Evolutionary conservation across 2,329 filamentous ascomycete species (phyloP).

Genomic region (Aspergillus amoenus): DNA sequence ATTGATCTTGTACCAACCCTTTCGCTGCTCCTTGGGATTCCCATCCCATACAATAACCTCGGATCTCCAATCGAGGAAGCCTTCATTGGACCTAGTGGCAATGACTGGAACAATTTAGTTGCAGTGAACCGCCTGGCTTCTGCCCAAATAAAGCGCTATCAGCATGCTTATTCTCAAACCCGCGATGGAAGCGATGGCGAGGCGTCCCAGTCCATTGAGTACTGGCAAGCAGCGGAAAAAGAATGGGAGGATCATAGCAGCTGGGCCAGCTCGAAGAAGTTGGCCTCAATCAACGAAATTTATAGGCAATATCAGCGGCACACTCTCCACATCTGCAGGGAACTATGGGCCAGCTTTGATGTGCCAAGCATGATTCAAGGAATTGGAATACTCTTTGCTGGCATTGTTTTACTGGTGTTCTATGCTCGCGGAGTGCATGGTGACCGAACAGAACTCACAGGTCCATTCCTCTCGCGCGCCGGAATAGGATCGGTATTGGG

Average conservation of each 20-base stretch:
- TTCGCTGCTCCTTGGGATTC: slow-evolving; percentile 81
- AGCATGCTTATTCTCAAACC: slow-evolving; percentile 74
- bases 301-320: slow-evolving; percentile 74
- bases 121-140: slow-evolving; percentile 73
- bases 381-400: slow-evolving; percentile 66
- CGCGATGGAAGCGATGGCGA: slow-evolving; percentile 65
- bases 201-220: slow-evolving; percentile 54
- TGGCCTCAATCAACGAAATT: slow-evolving; percentile 51
- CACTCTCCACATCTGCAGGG: slow-evolving; percentile 76
- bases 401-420: slow-evolving; percentile 67
- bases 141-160: slow-evolving; percentile 86
- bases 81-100: slow-evolving; percentile 70
- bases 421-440: slow-evolving; percentile 64
- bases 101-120: slow-evolving; percentile 74
- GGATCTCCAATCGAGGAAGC: slow-evolving; percentile 92
- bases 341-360: slow-evolving; percentile 90
- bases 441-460: slow-evolving; percentile 55
- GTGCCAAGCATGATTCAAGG: slow-evolving; percentile 81
- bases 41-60: slow-evolving; percentile 94
- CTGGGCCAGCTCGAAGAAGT: slow-evolving; percentile 36
- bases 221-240: slow-evolving; percentile 62
- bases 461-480: slow-evolving; percentile 53
- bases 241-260: slow-evolving; percentile 48
- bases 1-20: slow-evolving; percentile 95
- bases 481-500: slow-evolving; percentile 51